Evolutionary conservation across 371 early-diverging fungal species (phyloP), one percentile per base, ranked within the genome.

Genomic region (Mucor plumbeus): DNA sequence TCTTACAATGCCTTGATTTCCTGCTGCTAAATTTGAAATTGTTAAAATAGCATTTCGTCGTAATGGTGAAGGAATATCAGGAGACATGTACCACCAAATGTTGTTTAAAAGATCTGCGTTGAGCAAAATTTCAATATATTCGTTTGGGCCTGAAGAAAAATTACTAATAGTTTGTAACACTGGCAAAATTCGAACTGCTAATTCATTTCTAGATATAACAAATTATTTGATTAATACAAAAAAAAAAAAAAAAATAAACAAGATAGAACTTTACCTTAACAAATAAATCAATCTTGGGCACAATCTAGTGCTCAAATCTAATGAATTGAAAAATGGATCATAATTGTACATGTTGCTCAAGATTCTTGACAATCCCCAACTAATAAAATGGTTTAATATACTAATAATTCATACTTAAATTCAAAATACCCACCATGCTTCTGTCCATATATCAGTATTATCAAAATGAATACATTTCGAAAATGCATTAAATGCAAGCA

Each of bases 301-400:
- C 4, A 71, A 26, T 4, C 53, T 8, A 34, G 67, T 64, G 17
- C 54, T 21, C 7, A 74, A 34, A n/a, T 41, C 14, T 2, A 67
- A 36, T 4, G 63, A 26, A 10, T 61, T 21, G 38, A 63, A 74
- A 50, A 74, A 74, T 0, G 35, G 64, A 3, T 62, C 61, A 35
- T 41, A 58, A 10, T 78, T 75, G 50, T 80, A 79, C 54, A 78
- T 80, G 33, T 77, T 80, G 21, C 78, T 78, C 13, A 82, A 47
- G 21, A 82, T 76, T 26, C 83, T 70, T 54, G 80, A 82, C 65
- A 82, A 66, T 15, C 80, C 83, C 83, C 82, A 82, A 59, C 82
- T 82, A 68, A 7, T 15, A 3, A 33, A 54, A 11, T 31, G 17
- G 3, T 9, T 48, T 19, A 48, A 48, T 48, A 21, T 10, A 48